Evolutionary conservation across 345 rosid genomes (phyloP).

Genomic region (Arabidopsis suecica): DNA sequence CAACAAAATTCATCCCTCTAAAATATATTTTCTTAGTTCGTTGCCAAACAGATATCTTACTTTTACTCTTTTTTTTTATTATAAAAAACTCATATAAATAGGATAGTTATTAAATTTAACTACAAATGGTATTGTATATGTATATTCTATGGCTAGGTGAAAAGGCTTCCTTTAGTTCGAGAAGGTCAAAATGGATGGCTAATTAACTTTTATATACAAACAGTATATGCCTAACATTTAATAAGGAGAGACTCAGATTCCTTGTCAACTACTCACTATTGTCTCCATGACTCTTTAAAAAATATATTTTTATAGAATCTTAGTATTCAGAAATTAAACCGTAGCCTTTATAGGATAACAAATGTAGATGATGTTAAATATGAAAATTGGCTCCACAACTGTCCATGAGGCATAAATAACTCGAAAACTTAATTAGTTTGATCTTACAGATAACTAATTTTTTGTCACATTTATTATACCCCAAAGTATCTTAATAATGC

Average conservation of each 20-base stretch:
- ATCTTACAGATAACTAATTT: neutral
- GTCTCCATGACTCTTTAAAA: neutral
- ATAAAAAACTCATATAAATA: no score
- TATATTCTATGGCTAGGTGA: neutral
- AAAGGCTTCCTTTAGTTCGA: neutral
- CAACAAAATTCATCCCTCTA: neutral
- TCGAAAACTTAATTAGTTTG: neutral
- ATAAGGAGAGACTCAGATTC: neutral
- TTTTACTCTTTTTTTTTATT: no score
- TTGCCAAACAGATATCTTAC: neutral
- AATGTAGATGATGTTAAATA: neutral
- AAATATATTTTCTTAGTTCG: neutral
- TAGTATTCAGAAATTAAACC: neutral
- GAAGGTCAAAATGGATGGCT: neutral
- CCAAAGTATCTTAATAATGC: neutral
- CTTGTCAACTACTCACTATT: neutral
- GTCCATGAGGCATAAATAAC: neutral
- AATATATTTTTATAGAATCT: no score
- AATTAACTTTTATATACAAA: neutral
- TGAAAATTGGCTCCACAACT: neutral
- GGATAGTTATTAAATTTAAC: no score
- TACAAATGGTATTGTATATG: neutral
- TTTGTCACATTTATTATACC: slow-evolving; percentile 11
- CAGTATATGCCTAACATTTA: neutral
- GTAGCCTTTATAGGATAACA: neutral